Conservation (phyloP, 1,139 yeast genomes). For the Hemisphaericaspora lyxosophila region DNA sequence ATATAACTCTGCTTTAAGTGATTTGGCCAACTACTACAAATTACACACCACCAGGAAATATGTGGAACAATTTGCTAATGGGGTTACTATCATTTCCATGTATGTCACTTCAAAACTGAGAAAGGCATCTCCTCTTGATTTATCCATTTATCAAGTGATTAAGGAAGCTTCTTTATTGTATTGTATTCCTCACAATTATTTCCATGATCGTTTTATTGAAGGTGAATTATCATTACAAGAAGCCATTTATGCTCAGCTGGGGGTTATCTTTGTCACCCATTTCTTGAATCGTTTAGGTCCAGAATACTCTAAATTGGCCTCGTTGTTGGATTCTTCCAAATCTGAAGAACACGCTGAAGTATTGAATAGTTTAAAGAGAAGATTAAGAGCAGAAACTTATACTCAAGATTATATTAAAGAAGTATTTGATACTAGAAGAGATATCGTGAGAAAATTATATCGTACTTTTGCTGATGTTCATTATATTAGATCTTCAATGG, state of each 20-base stretch:
- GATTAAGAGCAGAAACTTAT: conserved; percentile 90
- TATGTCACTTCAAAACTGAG: conserved; percentile 64
- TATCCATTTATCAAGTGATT: conserved; percentile 85
- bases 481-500: conserved; percentile 71
- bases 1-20: conserved; percentile 84
- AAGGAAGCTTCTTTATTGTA: conserved; percentile 92
- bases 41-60: conserved; percentile 84
- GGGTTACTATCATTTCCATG: conserved; percentile 81
- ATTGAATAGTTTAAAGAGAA: conserved; percentile 76
- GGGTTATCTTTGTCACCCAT: conserved; percentile 88
- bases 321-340: conserved; percentile 61
- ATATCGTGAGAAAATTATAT: conserved; percentile 77
- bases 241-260: conserved; percentile 91
- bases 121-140: conserved; percentile 53
- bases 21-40: conserved; percentile 87
- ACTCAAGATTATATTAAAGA: conserved; percentile 83
- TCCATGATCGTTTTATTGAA: conserved; percentile 69
- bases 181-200: conserved; percentile 85
- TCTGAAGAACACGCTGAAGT: conserved; percentile 71
- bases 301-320: conserved; percentile 72
- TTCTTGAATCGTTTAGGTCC: conserved; percentile 92
- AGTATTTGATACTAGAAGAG: conserved; percentile 68
- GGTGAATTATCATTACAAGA: conserved; percentile 91
- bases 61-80: conserved; percentile 91
- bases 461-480: conserved; percentile 91